Conservation (phyloP, 345 rosid genomes). For the Eucalyptus marginata region DNA sequence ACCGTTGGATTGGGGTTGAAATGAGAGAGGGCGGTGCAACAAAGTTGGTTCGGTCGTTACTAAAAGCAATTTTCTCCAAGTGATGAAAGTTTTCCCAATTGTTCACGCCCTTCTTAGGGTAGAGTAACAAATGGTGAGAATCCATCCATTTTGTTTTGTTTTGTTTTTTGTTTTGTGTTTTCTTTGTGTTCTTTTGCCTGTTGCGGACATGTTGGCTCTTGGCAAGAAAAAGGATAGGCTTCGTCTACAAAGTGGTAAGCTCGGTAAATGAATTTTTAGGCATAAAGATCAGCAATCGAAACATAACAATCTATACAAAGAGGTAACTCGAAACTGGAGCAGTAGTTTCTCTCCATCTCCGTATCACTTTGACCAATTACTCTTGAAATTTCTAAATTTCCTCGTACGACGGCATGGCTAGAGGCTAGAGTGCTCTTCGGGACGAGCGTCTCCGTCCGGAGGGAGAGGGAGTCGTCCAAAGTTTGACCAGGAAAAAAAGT, state of each 20-base stretch:
- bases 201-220: background rate
- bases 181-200: background rate
- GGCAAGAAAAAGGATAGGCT: background rate
- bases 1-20: background rate
- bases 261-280: background rate
- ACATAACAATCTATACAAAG: background rate
- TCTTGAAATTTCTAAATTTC: background rate
- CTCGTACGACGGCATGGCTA: background rate
- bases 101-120: background rate
- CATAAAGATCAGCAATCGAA: background rate
- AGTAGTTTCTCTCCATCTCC: no score
- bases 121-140: background rate
- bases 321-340: no score
- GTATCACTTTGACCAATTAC: background rate
- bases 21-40: background rate
- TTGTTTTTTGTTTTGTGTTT: no score
- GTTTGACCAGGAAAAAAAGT: background rate
- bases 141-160: background rate
- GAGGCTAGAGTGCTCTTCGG: background rate
- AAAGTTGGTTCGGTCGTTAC: background rate
- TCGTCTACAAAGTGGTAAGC: background rate
- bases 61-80: background rate
- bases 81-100: background rate
- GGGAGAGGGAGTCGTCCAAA: background rate
- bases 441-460: background rate